Conservation (phyloP, 768 basidiomycete genomes). For the Amanita rimosa region DNA sequence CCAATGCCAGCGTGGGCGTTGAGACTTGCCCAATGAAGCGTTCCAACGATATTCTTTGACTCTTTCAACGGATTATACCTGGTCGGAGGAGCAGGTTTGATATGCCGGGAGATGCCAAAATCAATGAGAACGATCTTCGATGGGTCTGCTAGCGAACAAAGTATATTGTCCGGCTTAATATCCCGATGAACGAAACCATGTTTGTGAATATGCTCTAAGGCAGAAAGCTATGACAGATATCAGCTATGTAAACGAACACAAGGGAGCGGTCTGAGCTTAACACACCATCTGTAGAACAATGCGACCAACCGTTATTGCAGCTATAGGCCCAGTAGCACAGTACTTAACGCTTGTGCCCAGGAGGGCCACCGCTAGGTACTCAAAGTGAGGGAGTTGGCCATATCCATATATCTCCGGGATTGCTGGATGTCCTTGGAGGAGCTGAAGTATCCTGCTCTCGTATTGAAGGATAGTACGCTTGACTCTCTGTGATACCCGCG, state of each 20-base stretch:
- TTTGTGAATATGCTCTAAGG: slow-evolving; percentile 19
- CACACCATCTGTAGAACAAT: slow-evolving; percentile 16
- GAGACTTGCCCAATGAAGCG: slow-evolving; percentile 21
- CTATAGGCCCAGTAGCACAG: slow-evolving; percentile 10
- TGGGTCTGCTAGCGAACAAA: slow-evolving; percentile 13
- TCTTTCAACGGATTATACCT: slow-evolving; percentile 15
- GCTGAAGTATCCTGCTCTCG: slow-evolving; percentile 16
- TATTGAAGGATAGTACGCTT: slow-evolving; percentile 18
- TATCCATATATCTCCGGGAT: slow-evolving; percentile 21
- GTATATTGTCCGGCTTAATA: slow-evolving; percentile 25
- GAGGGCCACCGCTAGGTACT: slow-evolving; percentile 22
- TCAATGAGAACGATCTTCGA: slow-evolving; percentile 19
- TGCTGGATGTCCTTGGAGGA: slow-evolving; percentile 18
- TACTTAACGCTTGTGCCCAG: slow-evolving; percentile 15
- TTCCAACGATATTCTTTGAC: slow-evolving; percentile 14
- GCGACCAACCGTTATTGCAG: slow-evolving; percentile 13
- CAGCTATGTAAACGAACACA: background rate
- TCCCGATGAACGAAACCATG: slow-evolving; percentile 24
- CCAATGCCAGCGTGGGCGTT: slow-evolving; percentile 20
- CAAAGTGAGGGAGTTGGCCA: slow-evolving; percentile 21
- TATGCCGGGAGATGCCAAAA: slow-evolving; percentile 17
- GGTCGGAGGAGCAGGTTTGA: slow-evolving; percentile 9
- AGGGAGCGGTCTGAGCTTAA: slow-evolving; percentile 2
- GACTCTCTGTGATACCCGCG: slow-evolving; percentile 18
- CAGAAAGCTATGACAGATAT: slow-evolving; percentile 13